Evolutionary conservation across 1,284 basidiomycete species (phyloP).

Genomic region (Ceratobasidium papillatum): DNA sequence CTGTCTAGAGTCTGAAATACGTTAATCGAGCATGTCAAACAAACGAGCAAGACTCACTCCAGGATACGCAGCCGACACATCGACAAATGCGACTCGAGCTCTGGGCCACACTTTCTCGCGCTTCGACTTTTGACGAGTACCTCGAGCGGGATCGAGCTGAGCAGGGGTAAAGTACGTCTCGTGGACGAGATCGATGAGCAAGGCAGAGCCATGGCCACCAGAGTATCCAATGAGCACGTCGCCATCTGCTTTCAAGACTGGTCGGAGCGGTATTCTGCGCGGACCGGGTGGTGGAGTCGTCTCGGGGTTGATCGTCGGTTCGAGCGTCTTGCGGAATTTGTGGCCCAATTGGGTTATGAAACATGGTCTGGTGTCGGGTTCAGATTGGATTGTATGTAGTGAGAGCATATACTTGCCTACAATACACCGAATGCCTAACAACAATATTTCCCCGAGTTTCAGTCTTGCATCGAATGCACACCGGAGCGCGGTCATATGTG

Average conservation of each 20-base stretch:
- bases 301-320: conserved; percentile 68
- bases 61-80: conserved; percentile 67
- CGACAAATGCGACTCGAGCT: conserved; percentile 72
- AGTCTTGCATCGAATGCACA: conserved; percentile 75
- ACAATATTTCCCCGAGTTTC: conserved; percentile 68
- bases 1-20: conserved; percentile 63
- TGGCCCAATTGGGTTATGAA: conserved; percentile 67
- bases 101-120: conserved; percentile 66
- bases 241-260: conserved; percentile 66
- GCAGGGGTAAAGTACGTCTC: conserved; percentile 63
- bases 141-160: conserved; percentile 47
- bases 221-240: conserved; percentile 73
- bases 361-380: conserved; percentile 62
- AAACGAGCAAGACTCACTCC: conserved; percentile 58
- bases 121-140: conserved; percentile 61
- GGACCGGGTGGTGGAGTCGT: neutral
- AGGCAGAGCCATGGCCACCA: conserved; percentile 75
- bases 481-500: conserved; percentile 69
- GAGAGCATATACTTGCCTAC: conserved; percentile 65
- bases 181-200: conserved; percentile 73
- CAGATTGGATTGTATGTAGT: neutral
- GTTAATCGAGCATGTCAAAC: neutral
- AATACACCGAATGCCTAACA: conserved; percentile 80
- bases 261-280: conserved; percentile 48
- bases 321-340: conserved; percentile 72